Evolutionary conservation across 1,284 basidiomycete species (phyloP), one percentile per base, ranked within the genome.

Genomic region (Erythrobasidium hasegawianum): DNA sequence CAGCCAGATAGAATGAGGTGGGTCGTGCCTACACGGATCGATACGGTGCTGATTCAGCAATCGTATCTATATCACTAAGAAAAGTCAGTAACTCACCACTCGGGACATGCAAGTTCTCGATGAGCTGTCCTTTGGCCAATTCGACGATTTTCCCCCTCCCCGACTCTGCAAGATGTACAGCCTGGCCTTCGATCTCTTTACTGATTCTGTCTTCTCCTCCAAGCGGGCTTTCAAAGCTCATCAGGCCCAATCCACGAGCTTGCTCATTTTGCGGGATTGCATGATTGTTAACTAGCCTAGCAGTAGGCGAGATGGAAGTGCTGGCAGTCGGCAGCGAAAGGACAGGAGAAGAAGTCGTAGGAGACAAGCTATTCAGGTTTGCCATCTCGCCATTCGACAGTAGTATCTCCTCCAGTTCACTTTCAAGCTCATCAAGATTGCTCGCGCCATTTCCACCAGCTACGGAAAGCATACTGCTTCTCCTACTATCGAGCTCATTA

Each of bases 1-100:
- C 87, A 88, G 16, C 85, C 85, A 18, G 87, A 84, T 57, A 96
- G 83, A 52, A 95, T 81, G 57, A 96, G 82, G 80, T 96, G 92
- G 0, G 92, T 96, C 20, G 90, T 90, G 40, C 87, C 91, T 91
- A 75, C 40, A 55, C 52, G 29, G 27, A n/a, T 57, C 50, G n/a
- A 20, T 4, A 47, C 45, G 22, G 40, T 41, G 40, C 40, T 41
- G 40, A n/a, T 41, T 41, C n/a, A 10, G 40, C 40, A n/a, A n/a
- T n/a, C n/a, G n/a, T n/a, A n/a, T 41, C 33, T 11, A 33, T 33
- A 33, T 11, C 11, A 33, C 33, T 33, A 33, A 11, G 5, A 4
- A 53, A 47, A 8, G 22, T n/a, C 40, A 41, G 22, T 9, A 9
- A 26, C 50, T 29, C 50, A 53, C 50, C 50, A 20, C 14, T 22